phyloP scores from a whole-genome alignment of 129 eudicot species.

The Chrysanthemum lavandulifolium region DNA sequence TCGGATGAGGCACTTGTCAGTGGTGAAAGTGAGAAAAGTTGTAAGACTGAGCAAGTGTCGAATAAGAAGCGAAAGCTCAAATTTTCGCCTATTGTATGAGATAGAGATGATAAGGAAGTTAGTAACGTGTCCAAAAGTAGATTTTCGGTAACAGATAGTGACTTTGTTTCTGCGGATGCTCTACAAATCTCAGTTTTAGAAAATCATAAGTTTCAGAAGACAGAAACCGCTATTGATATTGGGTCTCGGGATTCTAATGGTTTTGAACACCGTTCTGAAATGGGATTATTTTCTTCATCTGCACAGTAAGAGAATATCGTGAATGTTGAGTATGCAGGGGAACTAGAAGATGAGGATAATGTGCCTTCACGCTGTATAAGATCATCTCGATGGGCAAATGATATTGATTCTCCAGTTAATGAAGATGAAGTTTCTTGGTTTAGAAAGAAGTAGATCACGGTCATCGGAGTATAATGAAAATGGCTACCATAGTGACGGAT shows the following conservation, averaged over 20 bases:
- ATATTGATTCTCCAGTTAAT: slow-evolving; percentile 66
- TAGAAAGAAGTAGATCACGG: slow-evolving; percentile 21
- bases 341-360: slow-evolving; percentile 46
- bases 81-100: slow-evolving; percentile 87
- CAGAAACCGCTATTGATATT: slow-evolving; percentile 30
- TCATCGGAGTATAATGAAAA: slow-evolving; percentile 57
- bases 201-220: slow-evolving; percentile 24
- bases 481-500: slow-evolving; percentile 40
- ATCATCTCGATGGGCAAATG: slow-evolving; percentile 88
- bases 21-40: slow-evolving; percentile 24
- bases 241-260: slow-evolving; percentile 31
- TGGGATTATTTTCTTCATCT: slow-evolving; percentile 29
- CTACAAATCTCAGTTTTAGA: slow-evolving; percentile 28
- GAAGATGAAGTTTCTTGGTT: slow-evolving; percentile 62
- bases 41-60: not conserved
- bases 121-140: slow-evolving; percentile 25
- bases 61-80: slow-evolving; percentile 19
- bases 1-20: slow-evolving; percentile 58
- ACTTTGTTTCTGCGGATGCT: slow-evolving; percentile 19
- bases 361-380: slow-evolving; percentile 49
- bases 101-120: slow-evolving; percentile 61
- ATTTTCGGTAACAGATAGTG: not conserved
- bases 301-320: slow-evolving; percentile 31
- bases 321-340: slow-evolving; percentile 23
- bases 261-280: slow-evolving; percentile 33